A percentile compares a stretch with the other conserved stretches of the same genome.
Evolutionary conservation across 495 filamentous ascomycete species (phyloP).

Genomic region (Aspergillus bridgeri): DNA sequence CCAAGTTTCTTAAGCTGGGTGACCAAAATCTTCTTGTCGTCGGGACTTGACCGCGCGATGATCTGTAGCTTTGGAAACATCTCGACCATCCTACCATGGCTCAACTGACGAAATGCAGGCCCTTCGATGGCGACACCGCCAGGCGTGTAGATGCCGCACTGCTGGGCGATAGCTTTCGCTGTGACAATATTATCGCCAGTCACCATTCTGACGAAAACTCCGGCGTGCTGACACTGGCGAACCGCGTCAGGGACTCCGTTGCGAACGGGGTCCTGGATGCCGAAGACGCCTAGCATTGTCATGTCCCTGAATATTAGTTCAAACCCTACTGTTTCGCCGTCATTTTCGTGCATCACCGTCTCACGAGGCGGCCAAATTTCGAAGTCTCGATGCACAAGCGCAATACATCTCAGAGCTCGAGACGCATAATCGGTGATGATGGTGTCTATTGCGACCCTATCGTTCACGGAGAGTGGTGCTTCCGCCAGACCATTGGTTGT

Average conservation of each 20-base stretch:
- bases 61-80: slow-evolving; percentile 76
- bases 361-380: slow-evolving; percentile 80
- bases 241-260: slow-evolving; percentile 74
- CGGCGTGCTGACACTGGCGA: slow-evolving; percentile 65
- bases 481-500: slow-evolving; percentile 59
- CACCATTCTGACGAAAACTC: slow-evolving; percentile 89
- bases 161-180: slow-evolving; percentile 76
- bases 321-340: slow-evolving; percentile 68
- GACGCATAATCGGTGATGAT: slow-evolving; percentile 81
- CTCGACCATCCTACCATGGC: slow-evolving; percentile 59
- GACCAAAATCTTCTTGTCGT: slow-evolving; percentile 80
- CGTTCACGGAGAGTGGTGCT: slow-evolving; percentile 53
- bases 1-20: slow-evolving; percentile 76
- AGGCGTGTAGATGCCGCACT: slow-evolving; percentile 75
- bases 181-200: slow-evolving; percentile 85
- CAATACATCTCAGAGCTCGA: slow-evolving; percentile 82
- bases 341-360: slow-evolving; percentile 61
- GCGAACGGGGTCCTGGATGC: slow-evolving; percentile 85
- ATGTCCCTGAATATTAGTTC: slow-evolving; percentile 76
- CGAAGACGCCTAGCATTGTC: slow-evolving; percentile 73
- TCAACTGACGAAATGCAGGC: slow-evolving; percentile 71
- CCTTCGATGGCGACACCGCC: slow-evolving; percentile 85
- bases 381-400: slow-evolving; percentile 82
- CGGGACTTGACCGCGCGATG: slow-evolving; percentile 78
- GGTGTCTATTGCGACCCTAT: slow-evolving; percentile 56